Conservation (phyloP, 495 filamentous ascomycete species). For the Glarea lozoyensis region DNA sequence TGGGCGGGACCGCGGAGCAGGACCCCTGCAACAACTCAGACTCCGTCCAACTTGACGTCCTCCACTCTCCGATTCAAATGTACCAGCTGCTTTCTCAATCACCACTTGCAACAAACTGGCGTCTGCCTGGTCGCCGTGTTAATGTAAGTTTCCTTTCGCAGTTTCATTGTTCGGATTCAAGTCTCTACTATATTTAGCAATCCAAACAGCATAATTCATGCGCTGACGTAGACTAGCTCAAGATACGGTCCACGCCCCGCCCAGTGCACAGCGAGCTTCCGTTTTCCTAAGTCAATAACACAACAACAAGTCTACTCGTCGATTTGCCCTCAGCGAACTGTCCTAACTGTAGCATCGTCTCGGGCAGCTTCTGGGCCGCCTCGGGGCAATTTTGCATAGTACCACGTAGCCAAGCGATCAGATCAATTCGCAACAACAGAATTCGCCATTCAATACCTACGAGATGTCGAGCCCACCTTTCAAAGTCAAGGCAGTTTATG, state of each 20-base stretch:
- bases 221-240: constrained; percentile 24
- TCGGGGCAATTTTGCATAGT: not conserved
- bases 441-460: not conserved
- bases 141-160: too few relatives aligned
- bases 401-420: constrained; percentile 16
- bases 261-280: constrained; percentile 1
- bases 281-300: constrained; percentile 10
- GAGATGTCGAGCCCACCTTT: constrained; percentile 72
- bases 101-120: too few relatives aligned
- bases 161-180: too few relatives aligned
- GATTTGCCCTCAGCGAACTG: too few relatives aligned
- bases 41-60: not conserved
- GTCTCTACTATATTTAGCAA: constrained; percentile 8
- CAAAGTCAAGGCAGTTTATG: constrained; percentile 90
- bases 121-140: too few relatives aligned
- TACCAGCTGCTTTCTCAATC: too few relatives aligned
- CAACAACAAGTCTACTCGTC: constrained; percentile 8
- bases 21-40: not conserved
- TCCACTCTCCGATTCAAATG: too few relatives aligned
- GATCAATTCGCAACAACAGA: constrained; percentile 3
- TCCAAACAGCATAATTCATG: constrained; percentile 16
- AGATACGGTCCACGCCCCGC: constrained; percentile 20
- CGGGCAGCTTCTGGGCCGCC: constrained; percentile 2
- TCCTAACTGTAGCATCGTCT: too few relatives aligned
- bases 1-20: not conserved